Conservation (phyloP, 176 grass and related monocot species). For the Alloteropsis semialata region DNA sequence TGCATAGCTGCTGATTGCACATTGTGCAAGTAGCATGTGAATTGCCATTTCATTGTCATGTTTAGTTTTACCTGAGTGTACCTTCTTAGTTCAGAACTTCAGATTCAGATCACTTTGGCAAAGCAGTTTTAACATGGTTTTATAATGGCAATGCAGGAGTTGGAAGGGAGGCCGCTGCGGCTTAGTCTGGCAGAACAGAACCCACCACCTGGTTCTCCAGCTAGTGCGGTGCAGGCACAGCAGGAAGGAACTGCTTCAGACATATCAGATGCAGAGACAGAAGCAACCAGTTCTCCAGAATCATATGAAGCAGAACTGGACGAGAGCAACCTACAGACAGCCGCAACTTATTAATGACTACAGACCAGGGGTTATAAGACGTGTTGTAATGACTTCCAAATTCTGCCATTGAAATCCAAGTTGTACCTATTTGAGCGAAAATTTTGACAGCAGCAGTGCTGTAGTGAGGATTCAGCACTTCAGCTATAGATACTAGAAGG, state of each 20-base stretch:
- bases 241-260: conserved; percentile 32
- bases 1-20: not conserved
- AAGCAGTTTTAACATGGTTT: conserved; percentile 10
- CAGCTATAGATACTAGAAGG: conserved; percentile 20
- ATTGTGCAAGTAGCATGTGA: not conserved
- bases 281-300: conserved; percentile 9
- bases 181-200: conserved; percentile 55
- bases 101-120: not conserved
- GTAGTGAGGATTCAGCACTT: conserved; percentile 14
- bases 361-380: not conserved
- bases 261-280: not conserved
- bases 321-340: conserved; percentile 42
- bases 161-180: conserved; percentile 81
- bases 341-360: not conserved
- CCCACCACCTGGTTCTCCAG: conserved; percentile 31
- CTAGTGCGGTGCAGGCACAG: conserved; percentile 2
- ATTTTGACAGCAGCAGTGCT: conserved; percentile 29
- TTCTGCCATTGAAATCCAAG: not conserved
- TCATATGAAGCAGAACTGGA: conserved; percentile 21
- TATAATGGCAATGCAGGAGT: conserved; percentile 48
- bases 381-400: not conserved
- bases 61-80: not conserved
- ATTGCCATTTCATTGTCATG: not conserved
- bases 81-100: not conserved
- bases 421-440: not conserved